Percentiles rank a stretch among this genome's conserved stretches.
Evolutionary conservation across 371 early-diverging fungal genomes (phyloP).

Genomic region (Mucor racemosus): DNA sequence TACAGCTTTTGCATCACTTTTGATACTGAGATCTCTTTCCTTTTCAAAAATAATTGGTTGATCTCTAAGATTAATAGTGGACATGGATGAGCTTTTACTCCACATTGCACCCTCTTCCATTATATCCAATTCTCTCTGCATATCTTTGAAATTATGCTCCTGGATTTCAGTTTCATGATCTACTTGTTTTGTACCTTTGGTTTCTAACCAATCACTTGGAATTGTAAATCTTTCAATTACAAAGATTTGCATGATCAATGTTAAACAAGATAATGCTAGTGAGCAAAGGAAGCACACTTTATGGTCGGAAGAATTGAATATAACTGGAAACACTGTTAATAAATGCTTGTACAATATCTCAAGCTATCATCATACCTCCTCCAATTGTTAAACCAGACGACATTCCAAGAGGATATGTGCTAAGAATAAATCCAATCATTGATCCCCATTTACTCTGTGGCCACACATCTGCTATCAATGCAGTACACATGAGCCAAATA

Average conservation of each 20-base stretch:
- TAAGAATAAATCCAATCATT: slow-evolving; percentile 17
- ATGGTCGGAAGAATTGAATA: slow-evolving; percentile 1
- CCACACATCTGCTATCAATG: slow-evolving; percentile 16
- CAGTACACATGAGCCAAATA: slow-evolving; percentile 16
- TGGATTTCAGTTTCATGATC: slow-evolving; percentile 1
- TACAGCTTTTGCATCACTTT: not conserved
- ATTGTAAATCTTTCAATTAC: slow-evolving; percentile 10
- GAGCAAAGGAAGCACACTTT: slow-evolving; percentile 8
- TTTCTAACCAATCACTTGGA: not conserved
- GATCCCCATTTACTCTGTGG: slow-evolving; percentile 11
- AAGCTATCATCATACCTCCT: not conserved
- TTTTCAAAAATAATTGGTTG: slow-evolving; percentile 18
- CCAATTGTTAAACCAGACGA: slow-evolving; percentile 15
- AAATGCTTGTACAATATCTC: not conserved
- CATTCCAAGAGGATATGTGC: slow-evolving; percentile 16
- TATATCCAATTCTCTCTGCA: not conserved
- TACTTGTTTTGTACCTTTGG: not conserved
- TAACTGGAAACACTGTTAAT: not conserved
- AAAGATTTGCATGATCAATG: slow-evolving; percentile 9
- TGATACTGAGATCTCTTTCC: not conserved
- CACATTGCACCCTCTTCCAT: slow-evolving; percentile 13
- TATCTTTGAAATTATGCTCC: slow-evolving; percentile 11
- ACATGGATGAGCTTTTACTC: slow-evolving; percentile 25
- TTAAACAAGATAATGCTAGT: not conserved
- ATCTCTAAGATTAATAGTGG: slow-evolving; percentile 20